Evolutionary conservation across 805 yeast genomes (phyloP).

Genomic region (Suhomyces tanzawaensis): DNA sequence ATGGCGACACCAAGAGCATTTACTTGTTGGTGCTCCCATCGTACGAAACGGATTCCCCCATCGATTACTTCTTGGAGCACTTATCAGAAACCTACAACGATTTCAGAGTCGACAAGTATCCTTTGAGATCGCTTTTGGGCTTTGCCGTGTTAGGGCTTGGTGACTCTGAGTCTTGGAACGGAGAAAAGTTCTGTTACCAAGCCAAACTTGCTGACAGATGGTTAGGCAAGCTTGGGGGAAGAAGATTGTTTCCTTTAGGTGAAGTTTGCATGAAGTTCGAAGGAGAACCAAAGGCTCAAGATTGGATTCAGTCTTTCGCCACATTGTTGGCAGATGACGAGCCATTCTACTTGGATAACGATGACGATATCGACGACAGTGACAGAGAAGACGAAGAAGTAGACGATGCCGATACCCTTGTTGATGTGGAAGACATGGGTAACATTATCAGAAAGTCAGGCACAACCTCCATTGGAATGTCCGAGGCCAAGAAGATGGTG

Average conservation of each 20-base stretch:
- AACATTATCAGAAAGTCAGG: constrained; percentile 45
- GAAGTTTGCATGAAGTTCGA: constrained; percentile 75
- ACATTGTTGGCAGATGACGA: constrained; percentile 68
- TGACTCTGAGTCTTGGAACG: constrained; percentile 77
- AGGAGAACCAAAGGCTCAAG: constrained; percentile 56
- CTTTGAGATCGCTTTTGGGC: constrained; percentile 66
- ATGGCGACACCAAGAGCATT: constrained; percentile 40
- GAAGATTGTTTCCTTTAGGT: constrained; percentile 81
- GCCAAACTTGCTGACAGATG: constrained; percentile 71
- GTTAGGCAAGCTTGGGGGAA: constrained; percentile 80
- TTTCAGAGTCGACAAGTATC: constrained; percentile 81
- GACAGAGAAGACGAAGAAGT: constrained; percentile 41
- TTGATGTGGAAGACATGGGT: constrained; percentile 91
- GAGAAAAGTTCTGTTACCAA: constrained; percentile 81
- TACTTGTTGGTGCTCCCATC: constrained; percentile 82
- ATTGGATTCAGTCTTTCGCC: constrained; percentile 64
- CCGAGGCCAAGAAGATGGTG: constrained; percentile 71
- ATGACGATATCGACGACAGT: constrained; percentile 55
- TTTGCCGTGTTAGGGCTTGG: constrained; percentile 87
- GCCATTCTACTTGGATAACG: constrained; percentile 57
- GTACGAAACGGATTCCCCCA: constrained; percentile 88
- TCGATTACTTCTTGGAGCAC: constrained; percentile 81
- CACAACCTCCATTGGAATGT: constrained; percentile 6
- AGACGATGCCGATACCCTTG: constrained; percentile 40
- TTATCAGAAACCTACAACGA: constrained; percentile 79